phyloP scores from a whole-genome alignment of 768 basidiomycete genomes.

The Leccinum barrowsii region DNA sequence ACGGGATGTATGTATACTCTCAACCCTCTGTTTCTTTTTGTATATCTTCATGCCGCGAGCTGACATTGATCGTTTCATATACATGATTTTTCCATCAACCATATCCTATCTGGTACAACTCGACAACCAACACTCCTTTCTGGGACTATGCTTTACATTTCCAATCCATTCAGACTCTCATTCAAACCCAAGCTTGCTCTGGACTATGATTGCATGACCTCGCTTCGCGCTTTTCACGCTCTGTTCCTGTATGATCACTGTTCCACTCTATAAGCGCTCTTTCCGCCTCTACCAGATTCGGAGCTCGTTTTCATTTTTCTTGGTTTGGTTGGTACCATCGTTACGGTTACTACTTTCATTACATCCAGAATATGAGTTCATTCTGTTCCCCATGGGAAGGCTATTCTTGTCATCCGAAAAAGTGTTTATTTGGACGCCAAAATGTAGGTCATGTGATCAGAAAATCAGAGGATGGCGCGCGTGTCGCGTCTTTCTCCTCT shows the following conservation, averaged over 20 bases:
- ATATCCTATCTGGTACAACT: slow-evolving; percentile 16
- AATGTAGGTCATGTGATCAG: slow-evolving; percentile 26
- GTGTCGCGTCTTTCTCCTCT: neutral
- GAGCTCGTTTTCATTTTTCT: slow-evolving; percentile 14
- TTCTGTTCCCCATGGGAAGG: slow-evolving; percentile 7
- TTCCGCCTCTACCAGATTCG: slow-evolving; percentile 8
- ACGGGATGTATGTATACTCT: slow-evolving; percentile 7
- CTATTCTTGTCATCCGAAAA: neutral
- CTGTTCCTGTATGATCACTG: slow-evolving; percentile 13
- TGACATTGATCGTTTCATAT: slow-evolving; percentile 20
- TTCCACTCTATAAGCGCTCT: slow-evolving; percentile 10
- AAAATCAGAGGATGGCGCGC: neutral
- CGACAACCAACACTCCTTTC: slow-evolving; percentile 22
- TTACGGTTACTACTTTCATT: slow-evolving; percentile 13
- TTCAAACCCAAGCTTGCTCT: slow-evolving; percentile 17
- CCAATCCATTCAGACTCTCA: slow-evolving; percentile 6
- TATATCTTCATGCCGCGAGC: slow-evolving; percentile 17
- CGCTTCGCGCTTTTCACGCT: slow-evolving; percentile 7
- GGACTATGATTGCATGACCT: slow-evolving; percentile 28
- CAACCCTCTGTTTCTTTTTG: slow-evolving; percentile 11
- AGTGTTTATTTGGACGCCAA: neutral
- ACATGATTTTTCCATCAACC: slow-evolving; percentile 11
- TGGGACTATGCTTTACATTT: slow-evolving; percentile 23
- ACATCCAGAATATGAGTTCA: slow-evolving; percentile 26
- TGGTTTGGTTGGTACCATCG: slow-evolving; percentile 20